These are phyloP conservation scores for Macrocybe gigantea DNA, from an alignment of 768 basidiomycete species.

Conservation along the genomic window DNA sequence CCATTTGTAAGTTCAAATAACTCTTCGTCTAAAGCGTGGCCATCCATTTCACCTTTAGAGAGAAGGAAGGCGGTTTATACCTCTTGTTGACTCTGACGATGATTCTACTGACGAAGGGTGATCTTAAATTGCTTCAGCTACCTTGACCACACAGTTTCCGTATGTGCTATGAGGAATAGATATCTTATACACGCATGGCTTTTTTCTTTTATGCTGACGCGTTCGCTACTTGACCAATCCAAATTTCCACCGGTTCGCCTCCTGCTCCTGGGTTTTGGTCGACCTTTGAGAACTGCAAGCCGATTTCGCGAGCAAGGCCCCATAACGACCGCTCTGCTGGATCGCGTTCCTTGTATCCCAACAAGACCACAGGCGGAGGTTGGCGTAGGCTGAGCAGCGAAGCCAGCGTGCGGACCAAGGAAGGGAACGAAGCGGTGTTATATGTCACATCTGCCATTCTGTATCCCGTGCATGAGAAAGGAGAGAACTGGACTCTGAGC, in stretches of 20 bases:
- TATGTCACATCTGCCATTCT: slow-evolving; percentile 95
- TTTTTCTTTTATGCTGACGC: no score
- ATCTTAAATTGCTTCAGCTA: not conserved
- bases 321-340: slow-evolving; percentile 69
- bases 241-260: slow-evolving; percentile 64
- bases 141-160: no score
- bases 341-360: slow-evolving; percentile 90
- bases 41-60: slow-evolving; percentile 18
- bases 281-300: slow-evolving; percentile 51
- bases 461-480: slow-evolving; percentile 1
- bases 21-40: not conserved
- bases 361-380: slow-evolving; percentile 40
- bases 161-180: no score
- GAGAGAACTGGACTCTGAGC: not conserved
- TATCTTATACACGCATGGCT: no score
- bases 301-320: slow-evolving; percentile 47
- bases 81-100: slow-evolving; percentile 40
- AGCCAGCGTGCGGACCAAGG: slow-evolving; percentile 64
- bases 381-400: slow-evolving; percentile 33
- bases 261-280: slow-evolving; percentile 54
- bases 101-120: slow-evolving; percentile 12
- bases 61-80: slow-evolving; percentile 43
- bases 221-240: slow-evolving; percentile 37
- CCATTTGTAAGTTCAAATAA: slow-evolving; percentile 16
- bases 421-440: slow-evolving; percentile 81